These are phyloP conservation scores for Pichia sp. DNA, from an alignment of 1,139 yeast species.

Conservation along the genomic window DNA sequence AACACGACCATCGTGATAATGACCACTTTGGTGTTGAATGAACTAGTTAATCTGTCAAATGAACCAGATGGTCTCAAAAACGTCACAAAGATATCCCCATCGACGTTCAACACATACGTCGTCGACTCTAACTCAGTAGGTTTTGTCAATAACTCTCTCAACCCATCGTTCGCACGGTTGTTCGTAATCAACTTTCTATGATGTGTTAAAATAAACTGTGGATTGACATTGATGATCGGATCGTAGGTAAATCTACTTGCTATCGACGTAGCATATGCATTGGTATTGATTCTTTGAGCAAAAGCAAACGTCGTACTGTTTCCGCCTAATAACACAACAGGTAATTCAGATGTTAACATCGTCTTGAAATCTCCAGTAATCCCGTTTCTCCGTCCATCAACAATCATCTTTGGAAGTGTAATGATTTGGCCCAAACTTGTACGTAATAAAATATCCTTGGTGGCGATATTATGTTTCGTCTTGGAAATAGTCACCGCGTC, in stretches of 20 bases:
- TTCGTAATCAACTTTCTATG: slow-evolving; percentile 7
- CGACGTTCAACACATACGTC: slow-evolving; percentile 59
- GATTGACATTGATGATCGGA: slow-evolving; percentile 49
- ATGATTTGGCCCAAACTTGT: slow-evolving; percentile 64
- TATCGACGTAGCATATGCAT: slow-evolving; percentile 5
- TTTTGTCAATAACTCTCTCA: slow-evolving; percentile 37
- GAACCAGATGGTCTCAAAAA: slow-evolving; percentile 78
- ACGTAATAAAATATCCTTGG: slow-evolving; percentile 62
- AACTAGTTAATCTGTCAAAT: slow-evolving; percentile 63
- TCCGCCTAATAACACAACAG: neutral
- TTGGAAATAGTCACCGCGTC: slow-evolving; percentile 52
- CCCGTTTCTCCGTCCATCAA: slow-evolving; percentile 55
- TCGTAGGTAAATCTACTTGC: slow-evolving; percentile 43
- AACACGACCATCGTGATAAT: slow-evolving; percentile 57
- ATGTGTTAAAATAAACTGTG: slow-evolving; percentile 25
- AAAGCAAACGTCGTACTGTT: no score
- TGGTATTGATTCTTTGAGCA: slow-evolving; percentile 2
- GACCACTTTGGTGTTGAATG: slow-evolving; percentile 68
- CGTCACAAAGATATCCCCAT: slow-evolving; percentile 70
- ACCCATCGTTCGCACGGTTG: neutral
- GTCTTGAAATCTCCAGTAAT: slow-evolving; percentile 17
- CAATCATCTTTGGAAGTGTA: slow-evolving; percentile 63
- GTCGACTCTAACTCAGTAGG: slow-evolving; percentile 85
- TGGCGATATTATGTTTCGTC: slow-evolving; percentile 73
- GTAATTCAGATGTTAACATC: neutral